Base-by-base conservation (phyloP, 495 filamentous ascomycete species). In the Penicillium malachiteum region DNA sequence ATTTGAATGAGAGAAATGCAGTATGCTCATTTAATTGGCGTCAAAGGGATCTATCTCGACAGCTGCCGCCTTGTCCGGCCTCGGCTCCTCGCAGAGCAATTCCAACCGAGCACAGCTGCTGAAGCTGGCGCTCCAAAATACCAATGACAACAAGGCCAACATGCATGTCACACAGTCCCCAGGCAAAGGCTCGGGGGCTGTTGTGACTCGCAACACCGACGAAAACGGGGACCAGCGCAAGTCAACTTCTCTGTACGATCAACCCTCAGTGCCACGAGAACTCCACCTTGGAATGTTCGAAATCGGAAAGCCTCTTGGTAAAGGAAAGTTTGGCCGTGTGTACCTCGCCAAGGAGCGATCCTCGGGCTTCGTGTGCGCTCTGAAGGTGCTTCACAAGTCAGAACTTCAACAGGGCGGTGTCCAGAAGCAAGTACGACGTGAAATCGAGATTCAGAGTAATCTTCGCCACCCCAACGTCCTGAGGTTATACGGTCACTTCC, bases 201-300 rank as follows among this genome's bases (percentile, higher is more conserved):
- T 77, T 11, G 69, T 75, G 4, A 70, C 77, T 33, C 76, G 78
- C 35, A 67, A 66, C 34, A 76, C 81, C 9, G 81, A 87, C 50
- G 86, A 90, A 56, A 77, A 79, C 34, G 73, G 72, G 18, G 72
- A 76, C 2, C 81, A 84, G 57, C 78, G 80, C 40, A 77, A 75
- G 39, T 80, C 82, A 5, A 71, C 76, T 16, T 64, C 74, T 2
- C 74, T 87, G 52, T 84, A 85, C 52, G 78, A 84, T 48, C 84
- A 90, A 64, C 73, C 84, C 46, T 21, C 64, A 12, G 56, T 77
- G 43, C 83, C 86, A 3, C 93, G 88, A 62, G 81, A 91, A 49
- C 90, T 94, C 68, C 91, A 97, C 59, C 86, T 98, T 2, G 92
- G 93, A 69, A 97, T 98, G 94, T 98, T 98, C 65, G 94, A 98